Base-by-base conservation (phyloP, 176 grass and related monocot genomes). In the Tuctoria greenei region DNA sequence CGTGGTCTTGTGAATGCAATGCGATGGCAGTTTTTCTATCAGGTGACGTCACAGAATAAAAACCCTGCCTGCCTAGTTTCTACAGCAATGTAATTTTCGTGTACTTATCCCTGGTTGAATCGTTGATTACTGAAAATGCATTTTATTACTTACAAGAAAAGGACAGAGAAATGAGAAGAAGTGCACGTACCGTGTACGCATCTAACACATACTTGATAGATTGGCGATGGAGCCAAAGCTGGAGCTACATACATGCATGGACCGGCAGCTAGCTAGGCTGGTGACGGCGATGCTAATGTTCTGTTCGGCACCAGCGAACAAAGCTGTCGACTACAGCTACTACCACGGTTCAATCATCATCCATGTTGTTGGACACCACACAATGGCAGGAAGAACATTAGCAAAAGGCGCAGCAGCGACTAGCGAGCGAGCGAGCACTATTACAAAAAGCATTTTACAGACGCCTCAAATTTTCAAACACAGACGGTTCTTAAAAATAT, bases 101-200 rank as follows among this genome's bases (percentile, higher is more conserved):
- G 49, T 55, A 8, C 23, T 55, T 55, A 20, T 55, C 10, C 51
- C 20, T 55, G 21, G 20, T 55, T 55, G 20, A 55, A 8, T 55
- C 20, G 6, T 23, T 6, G 20, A 21, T 55, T 21, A 23, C 9
- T 21, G 50, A 55, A 55, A n/a, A n/a, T n/a, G n/a, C 1, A 10
- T 55, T 55, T 55, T 55, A 1, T 55, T 21, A 2, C 1, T 8
- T 17, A 16, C 12, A 51, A 51, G 14, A 55, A 18, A 51, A 55
- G 9, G 18, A n/a, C n/a, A n/a, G 1, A 10, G 20, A 12, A 57
- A 31, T 45, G 49, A 18, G 8, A 40, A 13, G 8, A 10, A 42
- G 1, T 67, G 40, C 37, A 17, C 36, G 42, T 21, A 15, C 25
- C 67, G 61, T 83, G 40, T 17, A 83, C 67, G 85, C 34, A 40